Base-by-base conservation (phyloP, 345 rosid genomes). In the Eucalyptus regnans region DNA sequence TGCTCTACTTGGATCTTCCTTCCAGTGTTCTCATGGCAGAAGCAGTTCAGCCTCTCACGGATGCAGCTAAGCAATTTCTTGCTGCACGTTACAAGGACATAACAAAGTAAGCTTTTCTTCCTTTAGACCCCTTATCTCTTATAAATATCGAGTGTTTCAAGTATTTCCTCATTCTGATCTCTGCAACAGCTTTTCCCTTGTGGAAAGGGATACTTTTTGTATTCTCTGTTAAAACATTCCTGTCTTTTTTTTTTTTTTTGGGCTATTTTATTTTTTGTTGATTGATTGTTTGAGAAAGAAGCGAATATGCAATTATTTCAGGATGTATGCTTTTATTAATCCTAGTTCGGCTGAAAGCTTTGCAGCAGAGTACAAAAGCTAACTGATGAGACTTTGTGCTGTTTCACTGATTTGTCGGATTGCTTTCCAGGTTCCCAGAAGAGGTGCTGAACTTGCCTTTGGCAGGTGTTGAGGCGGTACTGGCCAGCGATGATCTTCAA, bases 1-100 rank as follows among this genome's bases (percentile, higher is more conserved):
- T 96, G 93, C 94, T 95, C n/a, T 93, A 95, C 90, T 90, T 97
- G 93, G 96, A 94, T 88, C 96, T 96, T 92, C 99, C 99, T 86
- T 93, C 94, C 9, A 96, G 91, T 89, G 91, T 96, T 87, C 84
- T 93, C 71, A 89, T 92, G 95, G 97, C 95, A 6, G 97, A 94
- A 83, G 95, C 96, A 58, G 97, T 96, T 86, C 95, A 95, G 94
- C 95, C 99, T 80, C 91, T 97, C 91, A 93, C 93, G 33, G 94
- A 92, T 92, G 94, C 96, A 15, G 97, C 99, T 58, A 96, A 91
- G 91, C 94, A 93, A 87, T 96, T 93, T 93, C 93, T 96, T 46
- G 93, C 96, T 68, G 88, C 58, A 16, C 94, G 89, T 80, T 96
- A 94, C 96, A 94, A 93, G 92, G 95, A 95, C 89, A 84, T 96